Percentiles rank a stretch among this genome's conserved stretches.
Conservation (phyloP, 495 filamentous ascomycete genomes). For the Hypomontagnella monticulosa region DNA sequence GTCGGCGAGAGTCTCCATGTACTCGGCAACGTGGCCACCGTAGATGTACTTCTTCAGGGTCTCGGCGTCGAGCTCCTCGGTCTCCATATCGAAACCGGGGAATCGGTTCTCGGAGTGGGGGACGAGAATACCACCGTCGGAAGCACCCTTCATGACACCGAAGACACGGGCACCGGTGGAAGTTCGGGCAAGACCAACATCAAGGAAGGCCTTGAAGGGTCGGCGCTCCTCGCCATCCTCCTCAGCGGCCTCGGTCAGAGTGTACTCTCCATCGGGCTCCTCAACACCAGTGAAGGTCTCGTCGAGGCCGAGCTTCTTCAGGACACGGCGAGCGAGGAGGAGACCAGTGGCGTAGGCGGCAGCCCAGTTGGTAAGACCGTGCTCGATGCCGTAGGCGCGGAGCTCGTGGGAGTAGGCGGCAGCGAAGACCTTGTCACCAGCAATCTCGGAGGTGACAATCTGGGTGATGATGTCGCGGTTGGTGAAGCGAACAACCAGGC, state of each 20-base stretch:
- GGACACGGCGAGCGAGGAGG: constrained; percentile 92
- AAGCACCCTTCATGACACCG: constrained; percentile 99
- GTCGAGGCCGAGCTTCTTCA: constrained; percentile 94
- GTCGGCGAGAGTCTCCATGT: constrained; percentile 99
- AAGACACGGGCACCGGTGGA: constrained; percentile 98
- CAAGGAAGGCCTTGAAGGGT: constrained; percentile 98
- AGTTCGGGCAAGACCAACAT: constrained; percentile 95
- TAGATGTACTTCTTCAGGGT: constrained; percentile 99
- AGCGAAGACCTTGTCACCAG: constrained; percentile 94
- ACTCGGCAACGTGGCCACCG: constrained; percentile 97
- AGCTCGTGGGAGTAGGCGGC: constrained; percentile 98
- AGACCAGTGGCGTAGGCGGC: constrained; percentile 97
- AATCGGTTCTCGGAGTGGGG: constrained; percentile 99
- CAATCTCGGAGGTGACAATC: constrained; percentile 96
- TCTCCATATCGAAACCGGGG: constrained; percentile 97
- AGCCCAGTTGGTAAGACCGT: constrained; percentile 99
- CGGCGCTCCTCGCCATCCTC: constrained; percentile 83
- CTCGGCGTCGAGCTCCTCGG: constrained; percentile 96
- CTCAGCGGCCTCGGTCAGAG: constrained; percentile 90
- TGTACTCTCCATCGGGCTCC: constrained; percentile 94
- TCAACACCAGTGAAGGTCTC: constrained; percentile 92
- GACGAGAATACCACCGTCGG: constrained; percentile 95
- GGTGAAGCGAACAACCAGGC: constrained; percentile 99
- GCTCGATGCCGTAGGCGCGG: constrained; percentile 92
- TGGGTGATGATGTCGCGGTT: constrained; percentile 99